These are phyloP conservation scores for Exophiala calicioides DNA, from an alignment of 2,329 filamentous ascomycete species.

Conservation along the genomic window DNA sequence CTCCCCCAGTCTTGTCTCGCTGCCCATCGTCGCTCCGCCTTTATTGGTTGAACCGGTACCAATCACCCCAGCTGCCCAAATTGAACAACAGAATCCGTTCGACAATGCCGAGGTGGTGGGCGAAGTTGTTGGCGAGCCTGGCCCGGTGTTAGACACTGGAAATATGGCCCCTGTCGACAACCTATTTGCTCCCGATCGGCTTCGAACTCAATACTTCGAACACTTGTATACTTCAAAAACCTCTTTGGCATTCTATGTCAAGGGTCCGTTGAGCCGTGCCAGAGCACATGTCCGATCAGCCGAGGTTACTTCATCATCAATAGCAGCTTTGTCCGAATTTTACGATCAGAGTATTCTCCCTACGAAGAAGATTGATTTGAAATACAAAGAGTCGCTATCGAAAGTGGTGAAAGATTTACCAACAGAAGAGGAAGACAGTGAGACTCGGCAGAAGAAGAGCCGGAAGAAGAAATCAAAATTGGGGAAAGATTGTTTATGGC, in stretches of 20 bases:
- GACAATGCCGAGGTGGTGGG: constrained; percentile 2
- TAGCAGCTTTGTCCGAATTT: constrained; percentile 38
- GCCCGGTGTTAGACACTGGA: neutral
- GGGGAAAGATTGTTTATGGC: constrained; percentile 50
- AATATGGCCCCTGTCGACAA: constrained; percentile 3
- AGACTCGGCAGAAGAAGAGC: constrained; percentile 33
- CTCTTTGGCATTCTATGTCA: constrained; percentile 55
- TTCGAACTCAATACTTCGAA: constrained; percentile 30
- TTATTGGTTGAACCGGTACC: neutral
- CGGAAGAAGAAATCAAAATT: constrained; percentile 42
- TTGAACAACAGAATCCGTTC: constrained; percentile 7
- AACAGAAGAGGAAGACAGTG: constrained; percentile 30
- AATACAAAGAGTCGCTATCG: constrained; percentile 49
- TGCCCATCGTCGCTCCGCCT: neutral
- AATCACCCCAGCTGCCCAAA: constrained; percentile 4
- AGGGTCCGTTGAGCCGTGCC: constrained; percentile 51
- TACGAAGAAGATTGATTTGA: constrained; percentile 50
- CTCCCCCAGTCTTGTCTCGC: neutral
- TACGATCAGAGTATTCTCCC: constrained; percentile 46
- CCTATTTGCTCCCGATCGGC: constrained; percentile 18
- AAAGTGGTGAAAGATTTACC: constrained; percentile 40
- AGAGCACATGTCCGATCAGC: constrained; percentile 42
- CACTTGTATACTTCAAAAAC: constrained; percentile 38
- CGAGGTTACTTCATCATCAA: constrained; percentile 29
- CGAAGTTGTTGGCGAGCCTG: neutral